Base-by-base conservation (phyloP, 129 eudicot species). In the Tanacetum coccineum region DNA sequence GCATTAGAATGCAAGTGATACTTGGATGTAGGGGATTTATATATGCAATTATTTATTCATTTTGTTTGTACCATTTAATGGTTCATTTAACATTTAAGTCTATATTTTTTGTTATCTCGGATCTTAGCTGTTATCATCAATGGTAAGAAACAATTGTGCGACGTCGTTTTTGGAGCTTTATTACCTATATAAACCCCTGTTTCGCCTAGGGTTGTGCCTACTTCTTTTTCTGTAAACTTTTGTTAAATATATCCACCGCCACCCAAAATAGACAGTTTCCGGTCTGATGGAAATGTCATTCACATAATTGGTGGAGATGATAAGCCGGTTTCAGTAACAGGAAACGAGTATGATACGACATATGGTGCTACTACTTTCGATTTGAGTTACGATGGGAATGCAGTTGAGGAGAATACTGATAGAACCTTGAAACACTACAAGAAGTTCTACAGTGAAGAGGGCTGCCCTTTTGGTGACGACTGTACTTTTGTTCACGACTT, bases 391-490 rank as follows among this genome's bases (percentile, higher is more conserved):
- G n/a, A n/a, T n/a, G n/a, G n/a, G n/a, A n/a, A n/a, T n/a, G n/a
- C n/a, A n/a, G n/a, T n/a, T n/a, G n/a, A n/a, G 56, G 72, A 60
- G 68, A 91, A 86, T 55, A 30, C 77, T 46, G 91, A 85, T 74
- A 92, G 98, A 70, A 85, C 98, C 17, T 76, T 76, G 44, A 88
- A 88, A 75, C 96, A 86, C 61, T 92, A 96, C 77, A 92, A 92
- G 79, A 92, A 82, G 85, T 92, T 92, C 51, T 85, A 76, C 64
- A 84, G 95, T 6, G 96, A 86, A 75, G 95, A 88, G 54, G 96
- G 96, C 3, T 92, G 98, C 64, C 98, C 98, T 2, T 88, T 82
- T 76, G 98, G 98, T 21, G 95, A 92, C 61, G 81, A 60, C 70
- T 92, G 98, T 70, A 84, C 89, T 25, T 88, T 81, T 56, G 85